These are phyloP conservation scores for Backusella luteola DNA, from an alignment of 192 early-diverging fungal genomes.

Conservation along the genomic window DNA sequence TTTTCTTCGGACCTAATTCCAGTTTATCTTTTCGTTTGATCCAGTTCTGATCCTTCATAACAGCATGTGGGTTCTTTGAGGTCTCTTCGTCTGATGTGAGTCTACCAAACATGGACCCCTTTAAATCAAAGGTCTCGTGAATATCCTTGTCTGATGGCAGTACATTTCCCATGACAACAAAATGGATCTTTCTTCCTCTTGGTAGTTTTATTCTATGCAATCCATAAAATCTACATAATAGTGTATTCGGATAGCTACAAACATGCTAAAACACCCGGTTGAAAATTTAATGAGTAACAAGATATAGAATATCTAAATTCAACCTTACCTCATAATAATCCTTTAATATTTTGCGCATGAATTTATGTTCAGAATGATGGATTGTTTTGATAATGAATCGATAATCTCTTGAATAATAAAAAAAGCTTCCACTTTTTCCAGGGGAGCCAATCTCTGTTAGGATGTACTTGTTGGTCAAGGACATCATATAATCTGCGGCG, in stretches of 20 bases:
- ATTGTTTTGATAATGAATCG: constrained; percentile 99
- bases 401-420: constrained; percentile 98
- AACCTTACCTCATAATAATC: constrained; percentile 73
- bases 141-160: constrained; percentile 98
- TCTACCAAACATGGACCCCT: constrained; percentile 93
- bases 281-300: background rate
- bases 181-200: constrained; percentile 91
- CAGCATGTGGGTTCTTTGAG: constrained; percentile 79
- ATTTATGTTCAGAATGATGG: constrained; percentile 94
- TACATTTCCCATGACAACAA: constrained; percentile 99
- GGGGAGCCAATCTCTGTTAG: constrained; percentile 95
- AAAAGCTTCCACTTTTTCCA: constrained; percentile 96
- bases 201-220: constrained; percentile 95
- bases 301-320: background rate
- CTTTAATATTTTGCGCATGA: constrained; percentile 84
- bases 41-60: constrained; percentile 99
- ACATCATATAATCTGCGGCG: constrained; percentile 91
- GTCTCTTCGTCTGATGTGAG: constrained; percentile 75
- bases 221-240: constrained; percentile 92
- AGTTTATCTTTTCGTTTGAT: constrained; percentile 69
- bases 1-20: constrained; percentile 82
- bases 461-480: constrained; percentile 97
- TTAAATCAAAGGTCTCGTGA: constrained; percentile 95
- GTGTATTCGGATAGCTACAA: constrained; percentile 83
- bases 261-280: constrained; percentile 60